phyloP scores from a whole-genome alignment of 352 stramenopile species.

The Pythium apleroticum region DNA sequence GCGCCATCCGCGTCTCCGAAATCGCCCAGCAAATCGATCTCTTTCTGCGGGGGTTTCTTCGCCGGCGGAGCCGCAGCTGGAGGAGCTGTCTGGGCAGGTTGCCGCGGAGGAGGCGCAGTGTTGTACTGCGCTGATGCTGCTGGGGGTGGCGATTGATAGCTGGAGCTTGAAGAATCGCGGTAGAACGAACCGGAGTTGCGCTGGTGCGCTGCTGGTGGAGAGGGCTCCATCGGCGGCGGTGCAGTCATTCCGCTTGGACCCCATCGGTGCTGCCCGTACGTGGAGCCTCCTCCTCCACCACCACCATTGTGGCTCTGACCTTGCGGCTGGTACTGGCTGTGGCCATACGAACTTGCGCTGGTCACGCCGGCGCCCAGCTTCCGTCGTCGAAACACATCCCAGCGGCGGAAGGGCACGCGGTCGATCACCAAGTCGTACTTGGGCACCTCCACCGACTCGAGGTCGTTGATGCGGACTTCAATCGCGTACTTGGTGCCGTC shows the following conservation, averaged over 20 bases:
- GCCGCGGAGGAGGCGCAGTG: not conserved
- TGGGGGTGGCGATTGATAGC: constrained; percentile 16
- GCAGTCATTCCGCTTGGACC: constrained; percentile 50
- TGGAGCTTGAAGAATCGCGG: not conserved
- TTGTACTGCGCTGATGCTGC: constrained; percentile 11
- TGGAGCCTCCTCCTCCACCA: constrained; percentile 19
- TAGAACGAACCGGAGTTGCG: constrained; percentile 23
- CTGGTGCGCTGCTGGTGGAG: constrained; percentile 26
- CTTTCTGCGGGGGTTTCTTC: constrained; percentile 35
- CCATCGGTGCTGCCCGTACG: constrained; percentile 70
- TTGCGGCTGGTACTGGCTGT: constrained; percentile 38
- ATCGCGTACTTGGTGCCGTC: constrained; percentile 72
- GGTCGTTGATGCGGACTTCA: constrained; percentile 86
- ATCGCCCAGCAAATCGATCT: constrained; percentile 82
- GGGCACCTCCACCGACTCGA: constrained; percentile 68
- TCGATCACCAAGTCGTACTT: constrained; percentile 88
- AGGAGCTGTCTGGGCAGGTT: constrained; percentile 17
- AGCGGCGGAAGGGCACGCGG: constrained; percentile 75
- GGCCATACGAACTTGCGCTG: constrained; percentile 7
- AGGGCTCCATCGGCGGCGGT: constrained; percentile 29
- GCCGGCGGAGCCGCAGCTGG: constrained; percentile 4
- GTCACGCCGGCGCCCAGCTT: constrained; percentile 35
- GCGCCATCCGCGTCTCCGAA: constrained; percentile 48
- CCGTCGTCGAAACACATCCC: constrained; percentile 78
- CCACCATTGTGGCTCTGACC: constrained; percentile 11